A percentile compares a stretch with the other conserved stretches of the same genome.
Evolutionary conservation across 257 asterid genomes (phyloP).

Genomic region (Gardenia jasminoides): DNA sequence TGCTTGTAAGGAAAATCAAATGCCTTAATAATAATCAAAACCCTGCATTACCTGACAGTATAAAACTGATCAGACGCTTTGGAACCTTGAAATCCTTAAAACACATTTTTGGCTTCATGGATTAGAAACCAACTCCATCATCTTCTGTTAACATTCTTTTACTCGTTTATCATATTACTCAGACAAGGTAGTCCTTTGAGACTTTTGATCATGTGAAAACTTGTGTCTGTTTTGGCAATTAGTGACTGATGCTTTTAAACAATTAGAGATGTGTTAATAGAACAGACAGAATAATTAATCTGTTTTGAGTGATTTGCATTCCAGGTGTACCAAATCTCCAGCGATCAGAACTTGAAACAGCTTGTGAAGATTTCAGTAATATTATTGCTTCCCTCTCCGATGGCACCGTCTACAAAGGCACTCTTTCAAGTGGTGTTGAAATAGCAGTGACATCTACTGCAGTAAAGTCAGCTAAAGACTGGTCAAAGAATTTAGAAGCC

Average conservation of each 20-base stretch:
- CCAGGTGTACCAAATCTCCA: conserved; percentile 46
- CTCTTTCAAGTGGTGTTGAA: conserved; percentile 73
- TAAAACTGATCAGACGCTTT: background rate
- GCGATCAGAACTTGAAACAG: conserved; percentile 65
- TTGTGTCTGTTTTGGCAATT: background rate
- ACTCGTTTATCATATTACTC: background rate
- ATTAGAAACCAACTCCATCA: background rate
- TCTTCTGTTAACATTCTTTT: background rate
- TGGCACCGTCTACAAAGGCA: conserved; percentile 82
- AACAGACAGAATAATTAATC: background rate
- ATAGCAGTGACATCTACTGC: conserved; percentile 66
- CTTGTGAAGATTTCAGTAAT: conserved; percentile 97
- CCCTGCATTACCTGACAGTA: background rate
- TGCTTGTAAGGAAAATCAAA: background rate
- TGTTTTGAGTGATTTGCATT: background rate
- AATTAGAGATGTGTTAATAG: background rate
- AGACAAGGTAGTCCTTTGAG: background rate
- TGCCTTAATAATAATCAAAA: background rate
- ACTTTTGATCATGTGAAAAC: background rate
- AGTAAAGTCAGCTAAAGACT: conserved; percentile 34
- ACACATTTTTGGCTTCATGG: background rate
- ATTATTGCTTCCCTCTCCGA: conserved; percentile 63
- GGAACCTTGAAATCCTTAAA: background rate
- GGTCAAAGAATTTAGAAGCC: conserved; percentile 37
- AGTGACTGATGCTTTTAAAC: background rate